These are phyloP conservation scores for Hansfordia pulvinata DNA, from an alignment of 2,329 filamentous ascomycete genomes.

Conservation along the genomic window DNA sequence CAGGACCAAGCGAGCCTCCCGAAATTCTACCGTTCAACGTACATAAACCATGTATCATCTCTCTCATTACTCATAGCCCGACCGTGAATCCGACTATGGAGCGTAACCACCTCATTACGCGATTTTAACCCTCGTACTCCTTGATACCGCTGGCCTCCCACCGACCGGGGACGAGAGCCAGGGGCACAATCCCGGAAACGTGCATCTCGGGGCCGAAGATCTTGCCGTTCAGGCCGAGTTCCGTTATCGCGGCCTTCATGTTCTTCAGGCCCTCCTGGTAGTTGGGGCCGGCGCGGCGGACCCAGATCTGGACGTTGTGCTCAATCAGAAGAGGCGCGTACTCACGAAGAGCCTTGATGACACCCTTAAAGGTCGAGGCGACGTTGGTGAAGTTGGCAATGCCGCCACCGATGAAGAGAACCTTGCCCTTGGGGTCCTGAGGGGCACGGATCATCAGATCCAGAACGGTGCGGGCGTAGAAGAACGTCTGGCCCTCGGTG, in stretches of 20 bases:
- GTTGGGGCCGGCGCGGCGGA: constrained; percentile 80
- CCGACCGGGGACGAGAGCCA: constrained; percentile 62
- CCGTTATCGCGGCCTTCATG: constrained; percentile 92
- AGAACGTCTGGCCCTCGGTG: constrained; percentile 97
- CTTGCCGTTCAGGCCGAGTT: constrained; percentile 66
- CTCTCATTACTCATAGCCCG: too few species aligned
- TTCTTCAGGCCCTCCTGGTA: constrained; percentile 99
- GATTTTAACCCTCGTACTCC: constrained; percentile 43
- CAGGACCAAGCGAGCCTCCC: too few species aligned
- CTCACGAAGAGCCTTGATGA: constrained; percentile 90
- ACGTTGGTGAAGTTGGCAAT: constrained; percentile 99
- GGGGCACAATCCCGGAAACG: constrained; percentile 89
- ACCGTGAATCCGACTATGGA: too few species aligned
- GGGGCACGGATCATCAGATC: constrained; percentile 96
- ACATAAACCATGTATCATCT: too few species aligned
- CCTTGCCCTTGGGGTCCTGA: constrained; percentile 77
- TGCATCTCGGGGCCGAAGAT: constrained; percentile 74
- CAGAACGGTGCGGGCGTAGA: constrained; percentile 94
- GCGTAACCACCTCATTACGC: too few species aligned
- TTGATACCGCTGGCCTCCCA: constrained; percentile 46
- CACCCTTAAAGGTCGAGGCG: constrained; percentile 98
- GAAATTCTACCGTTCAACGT: too few species aligned
- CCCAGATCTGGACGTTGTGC: constrained; percentile 98
- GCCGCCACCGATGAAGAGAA: constrained; percentile 98
- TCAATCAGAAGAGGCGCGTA: constrained; percentile 74